Evolutionary conservation across 2,329 filamentous ascomycete species (phyloP).

Genomic region (Raffaelea ambrosiae): DNA sequence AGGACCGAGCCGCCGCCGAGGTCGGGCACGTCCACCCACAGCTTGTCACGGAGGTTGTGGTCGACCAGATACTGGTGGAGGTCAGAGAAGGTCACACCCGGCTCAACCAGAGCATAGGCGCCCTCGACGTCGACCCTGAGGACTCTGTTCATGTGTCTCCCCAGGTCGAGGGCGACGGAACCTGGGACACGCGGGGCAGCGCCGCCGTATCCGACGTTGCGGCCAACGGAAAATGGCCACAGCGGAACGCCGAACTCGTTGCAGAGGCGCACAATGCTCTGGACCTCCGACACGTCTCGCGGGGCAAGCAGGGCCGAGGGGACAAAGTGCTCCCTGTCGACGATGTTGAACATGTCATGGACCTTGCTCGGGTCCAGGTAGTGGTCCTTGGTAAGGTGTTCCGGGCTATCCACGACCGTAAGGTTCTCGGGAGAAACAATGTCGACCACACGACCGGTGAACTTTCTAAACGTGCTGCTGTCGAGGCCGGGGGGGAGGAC

Average conservation of each 20-base stretch:
- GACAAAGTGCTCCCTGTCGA: conserved; percentile 36
- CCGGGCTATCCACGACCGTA: not conserved
- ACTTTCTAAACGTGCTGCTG: not conserved
- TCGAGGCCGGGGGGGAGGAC: not conserved
- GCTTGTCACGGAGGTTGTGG: conserved; percentile 25
- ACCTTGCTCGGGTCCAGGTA: conserved; percentile 16
- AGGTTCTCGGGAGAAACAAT: not conserved
- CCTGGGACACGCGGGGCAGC: conserved; percentile 32
- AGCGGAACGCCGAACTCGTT: conserved; percentile 25
- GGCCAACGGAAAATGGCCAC: conserved; percentile 27
- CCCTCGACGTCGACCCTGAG: conserved; percentile 34
- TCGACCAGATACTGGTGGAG: conserved; percentile 31
- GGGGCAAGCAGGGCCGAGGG: conserved; percentile 30
- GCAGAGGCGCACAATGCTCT: conserved; percentile 21
- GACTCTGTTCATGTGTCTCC: conserved; percentile 31
- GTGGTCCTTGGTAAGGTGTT: not conserved
- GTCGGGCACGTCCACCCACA: conserved; percentile 36
- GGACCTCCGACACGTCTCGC: conserved; percentile 20
- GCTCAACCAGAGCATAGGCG: conserved; percentile 35
- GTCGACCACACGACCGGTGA: not conserved
- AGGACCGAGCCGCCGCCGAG: conserved; percentile 33
- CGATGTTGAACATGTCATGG: conserved; percentile 32
- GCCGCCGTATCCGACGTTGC: conserved; percentile 34
- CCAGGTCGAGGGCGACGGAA: conserved; percentile 31
- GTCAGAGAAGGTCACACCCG: conserved; percentile 36